These are phyloP conservation scores for Rhodotorula sp. DNA, from an alignment of 1,284 basidiomycete genomes.

Conservation along the genomic window DNA sequence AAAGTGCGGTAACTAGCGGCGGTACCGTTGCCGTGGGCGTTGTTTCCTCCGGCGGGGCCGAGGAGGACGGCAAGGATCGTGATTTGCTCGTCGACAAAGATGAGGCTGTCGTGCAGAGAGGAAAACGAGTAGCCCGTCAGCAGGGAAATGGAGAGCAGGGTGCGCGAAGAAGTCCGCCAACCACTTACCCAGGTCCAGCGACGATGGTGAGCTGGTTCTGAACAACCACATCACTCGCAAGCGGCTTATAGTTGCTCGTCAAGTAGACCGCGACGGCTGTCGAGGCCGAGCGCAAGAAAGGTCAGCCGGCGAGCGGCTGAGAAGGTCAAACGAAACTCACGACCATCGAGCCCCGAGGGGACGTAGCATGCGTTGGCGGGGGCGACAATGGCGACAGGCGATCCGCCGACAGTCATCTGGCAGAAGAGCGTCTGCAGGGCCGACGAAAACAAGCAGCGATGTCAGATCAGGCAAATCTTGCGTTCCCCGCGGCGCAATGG, in stretches of 20 bases:
- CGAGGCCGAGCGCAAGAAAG: too few relatives aligned
- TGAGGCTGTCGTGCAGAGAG: conserved; percentile 10
- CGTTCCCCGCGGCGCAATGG: not conserved
- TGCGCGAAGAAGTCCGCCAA: not conserved
- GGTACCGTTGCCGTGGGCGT: not conserved
- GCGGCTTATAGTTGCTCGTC: conserved; percentile 62
- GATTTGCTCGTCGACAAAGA: conserved; percentile 40
- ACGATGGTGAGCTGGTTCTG: conserved; percentile 61
- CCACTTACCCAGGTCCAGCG: conserved; percentile 59
- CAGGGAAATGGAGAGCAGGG: too few relatives aligned
- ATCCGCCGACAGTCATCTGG: conserved; percentile 70
- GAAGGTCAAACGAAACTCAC: conserved; percentile 8
- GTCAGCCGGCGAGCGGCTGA: too few relatives aligned
- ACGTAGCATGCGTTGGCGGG: conserved; percentile 63
- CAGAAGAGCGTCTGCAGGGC: conserved; percentile 60
- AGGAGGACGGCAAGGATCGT: conserved; percentile 29
- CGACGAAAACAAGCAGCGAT: too few relatives aligned
- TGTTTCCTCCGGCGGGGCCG: not conserved
- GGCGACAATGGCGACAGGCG: conserved; percentile 59
- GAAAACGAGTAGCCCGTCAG: not conserved
- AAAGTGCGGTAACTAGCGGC: not conserved
- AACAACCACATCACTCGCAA: conserved; percentile 60
- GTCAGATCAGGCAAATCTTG: not conserved
- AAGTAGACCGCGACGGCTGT: conserved; percentile 66
- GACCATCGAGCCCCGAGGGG: conserved; percentile 62